Conservation (phyloP, 2,329 filamentous ascomycete species). For the Pyrenophora seminiperda region DNA sequence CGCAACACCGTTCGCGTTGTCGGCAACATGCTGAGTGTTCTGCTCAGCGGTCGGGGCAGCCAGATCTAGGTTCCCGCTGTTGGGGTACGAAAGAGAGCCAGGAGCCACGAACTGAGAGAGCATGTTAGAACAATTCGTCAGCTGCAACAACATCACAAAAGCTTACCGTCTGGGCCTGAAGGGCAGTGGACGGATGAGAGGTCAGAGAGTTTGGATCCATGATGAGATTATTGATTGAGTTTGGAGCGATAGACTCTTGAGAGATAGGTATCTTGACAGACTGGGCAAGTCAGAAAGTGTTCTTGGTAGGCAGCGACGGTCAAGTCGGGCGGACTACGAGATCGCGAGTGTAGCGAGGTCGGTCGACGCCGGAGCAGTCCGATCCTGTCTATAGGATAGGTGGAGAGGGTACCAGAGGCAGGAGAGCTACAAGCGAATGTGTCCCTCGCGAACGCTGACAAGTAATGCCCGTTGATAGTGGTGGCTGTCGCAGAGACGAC, state of each 20-base stretch:
- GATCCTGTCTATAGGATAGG: conserved; percentile 21
- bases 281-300: conserved; percentile 43
- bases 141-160: conserved; percentile 29
- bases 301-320: conserved; percentile 36
- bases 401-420: conserved; percentile 61
- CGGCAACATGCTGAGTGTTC: conserved; percentile 61
- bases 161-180: conserved; percentile 79
- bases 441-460: conserved; percentile 72
- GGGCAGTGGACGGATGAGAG: conserved; percentile 87
- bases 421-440: conserved; percentile 99
- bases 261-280: conserved; percentile 39
- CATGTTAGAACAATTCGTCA: conserved; percentile 29
- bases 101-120: conserved; percentile 72
- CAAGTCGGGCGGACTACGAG: conserved; percentile 37
- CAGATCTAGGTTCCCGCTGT: conserved; percentile 73
- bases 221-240: conserved; percentile 48
- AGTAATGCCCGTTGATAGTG: conserved; percentile 32
- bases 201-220: conserved; percentile 80
- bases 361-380: conserved; percentile 35
- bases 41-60: conserved; percentile 78
- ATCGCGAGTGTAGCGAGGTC: conserved; percentile 40
- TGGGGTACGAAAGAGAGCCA: conserved; percentile 89
- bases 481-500: conserved; percentile 33
- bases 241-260: conserved; percentile 36
- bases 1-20: conserved; percentile 69